A percentile compares a stretch with the other conserved stretches of the same genome.
Evolutionary conservation across 2,329 filamentous ascomycete species (phyloP).

Genomic region (Scytalidium lignicola): DNA sequence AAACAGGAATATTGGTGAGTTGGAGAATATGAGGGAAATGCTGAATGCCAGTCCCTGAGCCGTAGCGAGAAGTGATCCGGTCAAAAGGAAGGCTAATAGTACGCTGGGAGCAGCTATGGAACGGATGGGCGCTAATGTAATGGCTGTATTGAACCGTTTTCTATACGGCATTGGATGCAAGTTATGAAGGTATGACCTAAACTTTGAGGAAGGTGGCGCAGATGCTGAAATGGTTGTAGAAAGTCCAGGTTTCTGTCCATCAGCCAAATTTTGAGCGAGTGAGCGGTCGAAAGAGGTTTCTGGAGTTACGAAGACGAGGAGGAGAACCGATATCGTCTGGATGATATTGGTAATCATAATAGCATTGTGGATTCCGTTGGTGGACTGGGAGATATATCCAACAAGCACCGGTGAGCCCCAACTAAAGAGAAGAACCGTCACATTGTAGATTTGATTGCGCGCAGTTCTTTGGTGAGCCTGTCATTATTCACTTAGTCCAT

Average conservation of each 20-base stretch:
- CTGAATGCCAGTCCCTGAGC: constrained; percentile 44
- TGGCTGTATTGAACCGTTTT: constrained; percentile 18
- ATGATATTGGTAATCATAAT: constrained; percentile 48
- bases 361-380: constrained; percentile 39
- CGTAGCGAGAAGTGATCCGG: constrained; percentile 39
- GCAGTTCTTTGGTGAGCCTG: constrained; percentile 48
- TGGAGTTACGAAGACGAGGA: constrained; percentile 43
- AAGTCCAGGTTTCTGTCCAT: background rate
- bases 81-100: constrained; percentile 38
- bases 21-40: constrained; percentile 42
- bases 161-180: constrained; percentile 13
- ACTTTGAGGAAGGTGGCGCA: constrained; percentile 2
- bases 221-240: background rate
- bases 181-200: constrained; percentile 11
- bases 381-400: constrained; percentile 39
- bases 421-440: constrained; percentile 40
- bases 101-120: constrained; percentile 47
- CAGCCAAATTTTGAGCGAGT: constrained; percentile 4
- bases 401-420: constrained; percentile 52
- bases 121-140: constrained; percentile 35
- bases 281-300: constrained; percentile 49
- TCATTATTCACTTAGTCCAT: background rate
- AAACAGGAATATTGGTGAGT: constrained; percentile 37
- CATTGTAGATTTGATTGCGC: constrained; percentile 40
- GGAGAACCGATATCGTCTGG: constrained; percentile 39